These are phyloP conservation scores for Fagopyrum homotropicum DNA, from an alignment of 148 eudicot genomes.

Conservation along the genomic window DNA sequence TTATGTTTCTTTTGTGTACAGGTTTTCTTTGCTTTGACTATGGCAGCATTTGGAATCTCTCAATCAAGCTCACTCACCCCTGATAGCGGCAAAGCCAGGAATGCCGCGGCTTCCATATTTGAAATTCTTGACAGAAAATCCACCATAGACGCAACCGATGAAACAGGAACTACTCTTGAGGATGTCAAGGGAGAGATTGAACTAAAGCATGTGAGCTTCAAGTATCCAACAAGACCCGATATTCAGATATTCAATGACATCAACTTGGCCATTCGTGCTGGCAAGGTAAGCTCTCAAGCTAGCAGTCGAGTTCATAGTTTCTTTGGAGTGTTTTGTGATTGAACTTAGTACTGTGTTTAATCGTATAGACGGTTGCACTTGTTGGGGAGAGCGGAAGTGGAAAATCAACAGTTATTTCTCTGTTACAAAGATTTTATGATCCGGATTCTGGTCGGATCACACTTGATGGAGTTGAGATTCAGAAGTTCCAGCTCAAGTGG, in stretches of 20 bases:
- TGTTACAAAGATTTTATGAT: conserved; percentile 64
- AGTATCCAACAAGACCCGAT: conserved; percentile 57
- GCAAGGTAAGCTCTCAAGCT: conserved; percentile 35
- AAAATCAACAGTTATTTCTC: conserved; percentile 64
- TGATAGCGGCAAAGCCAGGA: conserved; percentile 50
- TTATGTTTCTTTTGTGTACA: conserved; percentile 15
- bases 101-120: conserved; percentile 49
- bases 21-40: conserved; percentile 61
- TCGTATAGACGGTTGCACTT: conserved; percentile 48
- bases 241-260: conserved; percentile 52
- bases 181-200: conserved; percentile 59
- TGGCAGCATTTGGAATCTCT: conserved; percentile 49
- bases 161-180: conserved; percentile 45
- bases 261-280: conserved; percentile 41
- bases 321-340: background rate
- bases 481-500: conserved; percentile 63
- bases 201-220: conserved; percentile 48
- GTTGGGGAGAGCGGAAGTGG: conserved; percentile 86
- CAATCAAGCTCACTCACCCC: conserved; percentile 42
- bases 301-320: background rate
- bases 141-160: conserved; percentile 56
- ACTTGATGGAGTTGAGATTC: conserved; percentile 55
- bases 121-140: conserved; percentile 56
- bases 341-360: background rate
- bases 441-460: conserved; percentile 54